These are phyloP conservation scores for Backusella macrospora DNA, from an alignment of 192 early-diverging fungal genomes.

Conservation along the genomic window DNA sequence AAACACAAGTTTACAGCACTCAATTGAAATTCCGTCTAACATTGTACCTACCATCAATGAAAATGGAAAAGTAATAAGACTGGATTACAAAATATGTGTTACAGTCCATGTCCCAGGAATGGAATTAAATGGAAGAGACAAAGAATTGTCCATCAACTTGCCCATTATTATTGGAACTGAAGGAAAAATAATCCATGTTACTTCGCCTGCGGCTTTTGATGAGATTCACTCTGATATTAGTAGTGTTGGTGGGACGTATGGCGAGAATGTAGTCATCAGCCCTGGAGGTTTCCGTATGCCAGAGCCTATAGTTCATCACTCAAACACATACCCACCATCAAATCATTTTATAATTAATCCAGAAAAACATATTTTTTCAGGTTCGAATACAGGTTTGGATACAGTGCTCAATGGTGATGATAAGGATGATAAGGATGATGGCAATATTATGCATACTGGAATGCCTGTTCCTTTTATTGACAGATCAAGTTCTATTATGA, in stretches of 20 bases:
- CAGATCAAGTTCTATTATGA: background rate
- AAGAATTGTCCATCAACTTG: background rate
- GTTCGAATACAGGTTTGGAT: background rate
- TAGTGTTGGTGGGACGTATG: background rate
- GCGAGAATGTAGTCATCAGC: background rate
- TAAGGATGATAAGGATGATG: no score
- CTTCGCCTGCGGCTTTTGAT: background rate
- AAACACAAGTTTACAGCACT: background rate
- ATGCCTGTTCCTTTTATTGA: background rate
- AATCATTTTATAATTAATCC: background rate
- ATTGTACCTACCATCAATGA: background rate
- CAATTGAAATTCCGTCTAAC: conserved; percentile 4
- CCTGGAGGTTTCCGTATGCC: conserved; percentile 20
- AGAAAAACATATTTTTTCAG: background rate
- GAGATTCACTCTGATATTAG: background rate
- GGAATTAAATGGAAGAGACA: background rate
- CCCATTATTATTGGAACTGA: background rate
- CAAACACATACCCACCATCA: background rate
- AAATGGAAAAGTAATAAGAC: background rate
- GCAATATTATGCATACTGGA: background rate
- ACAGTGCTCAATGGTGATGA: background rate
- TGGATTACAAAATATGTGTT: conserved; percentile 18
- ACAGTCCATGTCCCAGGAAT: background rate
- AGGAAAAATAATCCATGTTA: background rate
- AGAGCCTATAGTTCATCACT: background rate